Evolutionary conservation across 2,329 filamentous ascomycete species (phyloP).

Genomic region (Penicillium janthinellum): DNA sequence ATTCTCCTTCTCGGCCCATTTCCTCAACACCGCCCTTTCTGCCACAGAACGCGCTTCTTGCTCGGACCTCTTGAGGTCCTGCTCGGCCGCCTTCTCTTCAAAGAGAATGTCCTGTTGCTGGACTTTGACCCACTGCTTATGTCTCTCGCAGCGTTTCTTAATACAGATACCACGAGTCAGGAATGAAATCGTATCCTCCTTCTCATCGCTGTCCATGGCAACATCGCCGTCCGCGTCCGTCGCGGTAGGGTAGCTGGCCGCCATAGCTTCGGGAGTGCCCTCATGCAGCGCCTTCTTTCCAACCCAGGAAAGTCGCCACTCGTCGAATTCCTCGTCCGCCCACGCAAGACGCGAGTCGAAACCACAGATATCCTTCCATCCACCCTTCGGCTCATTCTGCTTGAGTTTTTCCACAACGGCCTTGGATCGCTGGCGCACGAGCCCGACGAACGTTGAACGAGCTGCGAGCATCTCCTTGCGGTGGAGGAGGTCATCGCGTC

Average conservation of each 20-base stretch:
- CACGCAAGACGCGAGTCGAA: conserved; percentile 51
- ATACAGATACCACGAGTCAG: conserved; percentile 48
- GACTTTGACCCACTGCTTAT: conserved; percentile 52
- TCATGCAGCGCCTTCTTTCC: conserved; percentile 45
- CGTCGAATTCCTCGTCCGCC: conserved; percentile 52
- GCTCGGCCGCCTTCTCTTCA: conserved; percentile 43
- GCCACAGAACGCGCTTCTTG: conserved; percentile 45
- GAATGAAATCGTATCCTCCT: conserved; percentile 34
- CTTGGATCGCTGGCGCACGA: conserved; percentile 47
- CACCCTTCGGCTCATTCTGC: conserved; percentile 47
- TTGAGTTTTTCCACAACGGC: conserved; percentile 48
- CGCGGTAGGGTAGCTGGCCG: conserved; percentile 26
- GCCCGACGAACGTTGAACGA: conserved; percentile 45
- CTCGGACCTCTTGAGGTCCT: conserved; percentile 44
- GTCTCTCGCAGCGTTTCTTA: conserved; percentile 52
- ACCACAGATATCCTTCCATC: conserved; percentile 53
- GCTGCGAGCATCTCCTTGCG: conserved; percentile 45
- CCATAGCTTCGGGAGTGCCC: conserved; percentile 38
- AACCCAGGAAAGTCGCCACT: conserved; percentile 45
- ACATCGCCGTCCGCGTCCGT: conserved; percentile 39
- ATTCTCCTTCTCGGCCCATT: conserved; percentile 41
- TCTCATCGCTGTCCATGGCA: conserved; percentile 34
- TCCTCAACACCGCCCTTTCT: conserved; percentile 48
- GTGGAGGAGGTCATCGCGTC: conserved; percentile 37
- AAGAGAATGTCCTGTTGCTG: conserved; percentile 50